Evolutionary conservation across 176 grass and related monocot species (phyloP).

Genomic region (Coix lacrymajobi): DNA sequence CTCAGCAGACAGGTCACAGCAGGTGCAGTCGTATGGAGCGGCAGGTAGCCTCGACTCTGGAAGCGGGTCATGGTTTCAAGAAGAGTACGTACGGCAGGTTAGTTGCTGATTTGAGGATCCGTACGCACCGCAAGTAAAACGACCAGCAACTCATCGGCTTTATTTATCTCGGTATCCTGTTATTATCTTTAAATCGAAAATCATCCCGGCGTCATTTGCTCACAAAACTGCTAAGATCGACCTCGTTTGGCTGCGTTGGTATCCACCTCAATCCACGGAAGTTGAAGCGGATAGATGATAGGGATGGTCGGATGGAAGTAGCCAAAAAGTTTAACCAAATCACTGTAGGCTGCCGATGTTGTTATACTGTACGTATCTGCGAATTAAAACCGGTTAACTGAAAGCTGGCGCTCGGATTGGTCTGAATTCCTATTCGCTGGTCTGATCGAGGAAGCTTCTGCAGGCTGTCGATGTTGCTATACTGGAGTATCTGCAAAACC

Average conservation of each 20-base stretch:
- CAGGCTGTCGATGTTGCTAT: neutral
- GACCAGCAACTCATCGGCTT: neutral
- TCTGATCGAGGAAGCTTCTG: neutral
- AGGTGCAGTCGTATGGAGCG: neutral
- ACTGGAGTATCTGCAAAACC: neutral
- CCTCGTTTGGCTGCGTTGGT: no score
- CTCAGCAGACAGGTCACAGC: neutral
- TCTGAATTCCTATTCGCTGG: neutral
- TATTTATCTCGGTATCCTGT: neutral
- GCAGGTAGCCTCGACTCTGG: neutral
- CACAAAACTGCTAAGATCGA: no score
- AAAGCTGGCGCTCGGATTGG: no score
- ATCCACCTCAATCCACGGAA: neutral
- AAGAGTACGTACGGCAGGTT: neutral
- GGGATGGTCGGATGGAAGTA: neutral
- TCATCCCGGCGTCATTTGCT: neutral
- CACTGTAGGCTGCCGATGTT: neutral
- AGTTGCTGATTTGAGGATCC: neutral
- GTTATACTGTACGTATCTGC: no score
- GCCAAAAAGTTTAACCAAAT: neutral
- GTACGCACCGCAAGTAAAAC: neutral
- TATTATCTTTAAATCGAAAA: neutral
- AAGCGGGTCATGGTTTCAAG: neutral
- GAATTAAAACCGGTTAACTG: no score
- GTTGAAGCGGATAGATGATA: neutral